Base-by-base conservation (phyloP, 139 green algal species). In the Desmodesmus armatus region DNA sequence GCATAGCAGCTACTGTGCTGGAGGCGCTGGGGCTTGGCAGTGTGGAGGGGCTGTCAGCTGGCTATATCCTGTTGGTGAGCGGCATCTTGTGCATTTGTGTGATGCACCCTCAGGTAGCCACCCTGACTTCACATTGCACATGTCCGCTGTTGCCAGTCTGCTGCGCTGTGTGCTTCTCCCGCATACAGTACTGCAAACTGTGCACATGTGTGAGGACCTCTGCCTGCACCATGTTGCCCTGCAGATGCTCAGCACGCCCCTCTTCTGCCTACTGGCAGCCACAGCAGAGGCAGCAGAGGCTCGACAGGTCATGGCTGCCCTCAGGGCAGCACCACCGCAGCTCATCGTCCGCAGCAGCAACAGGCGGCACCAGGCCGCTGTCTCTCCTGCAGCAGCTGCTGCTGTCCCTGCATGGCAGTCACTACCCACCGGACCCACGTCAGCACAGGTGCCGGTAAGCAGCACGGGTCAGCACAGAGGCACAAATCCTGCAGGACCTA, bases 231-330 rank as follows among this genome's bases (percentile, higher is more conserved):
- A 31, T 67, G 58, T 55, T 55, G 7, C 47, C 33, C 23, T 66
- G 53, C 55, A 83, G 76, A 23, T 83, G 55, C 35, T 83, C 55
- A 11, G 19, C 11, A 25, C 76, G 15, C 76, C 76, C 2, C 37
- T 83, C 1, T 43, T 83, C 31, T 72, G 55, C 37, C 31, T 83
- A 35, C 5, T 83, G 41, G 76, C 58, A 13, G 55, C 76, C n/a
- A 55, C 76, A 71, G 76, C 76, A 72, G 76, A 83, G 40, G 76
- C 58, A 58, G 41, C 53, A 29, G 76, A 83, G 19, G 76, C 76
- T 4, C 53, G 25, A 17, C 55, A 73, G n/a, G 76, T 83, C 23
- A 55, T 83, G 37, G 5, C 55, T 62, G 76, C 76, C 25, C 35
- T 83, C 5, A 47, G 44, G 4, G 53, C 55, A 71, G 55, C 11